A percentile compares a stretch with the other conserved stretches of the same genome.
phyloP scores from a whole-genome alignment of 1,284 basidiomycete genomes.

The Puccinia hordei region DNA sequence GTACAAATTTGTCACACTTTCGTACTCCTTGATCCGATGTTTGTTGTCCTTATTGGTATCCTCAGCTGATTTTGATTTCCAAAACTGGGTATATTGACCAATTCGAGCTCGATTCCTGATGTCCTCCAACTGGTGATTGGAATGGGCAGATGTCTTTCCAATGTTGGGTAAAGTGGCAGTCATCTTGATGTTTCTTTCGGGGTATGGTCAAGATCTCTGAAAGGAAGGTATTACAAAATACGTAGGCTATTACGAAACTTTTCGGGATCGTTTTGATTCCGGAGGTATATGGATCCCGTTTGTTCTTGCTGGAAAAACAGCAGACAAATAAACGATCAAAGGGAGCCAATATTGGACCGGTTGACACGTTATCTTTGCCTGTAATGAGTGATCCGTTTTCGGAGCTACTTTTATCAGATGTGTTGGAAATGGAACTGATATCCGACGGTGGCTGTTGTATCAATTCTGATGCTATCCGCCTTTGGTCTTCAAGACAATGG shows the following conservation, averaged over 20 bases:
- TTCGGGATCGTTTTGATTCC: no score
- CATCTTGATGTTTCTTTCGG: not conserved
- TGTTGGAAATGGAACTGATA: no score
- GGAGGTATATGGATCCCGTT: no score
- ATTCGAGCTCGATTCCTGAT: slow-evolving; percentile 80
- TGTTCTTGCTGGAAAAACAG: no score
- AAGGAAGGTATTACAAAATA: not conserved
- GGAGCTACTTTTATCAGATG: no score
- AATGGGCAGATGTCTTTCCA: slow-evolving; percentile 1
- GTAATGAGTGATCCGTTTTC: no score
- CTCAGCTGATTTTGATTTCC: slow-evolving; percentile 79
- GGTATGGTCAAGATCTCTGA: not conserved
- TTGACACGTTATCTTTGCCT: no score
- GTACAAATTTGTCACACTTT: slow-evolving; percentile 85
- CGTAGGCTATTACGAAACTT: not conserved
- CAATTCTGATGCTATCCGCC: no score
- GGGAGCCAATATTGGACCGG: no score
- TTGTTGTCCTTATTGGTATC: slow-evolving; percentile 72
- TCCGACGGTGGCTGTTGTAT: no score
- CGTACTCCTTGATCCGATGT: slow-evolving; percentile 80
- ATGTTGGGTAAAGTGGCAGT: not conserved
- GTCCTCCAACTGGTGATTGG: slow-evolving; percentile 62
- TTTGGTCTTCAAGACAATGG: no score
- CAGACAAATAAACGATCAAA: no score
- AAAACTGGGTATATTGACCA: slow-evolving; percentile 87